phyloP scores from a whole-genome alignment of 805 yeast species.

The Sugiyamaella boreocaroliniensis region DNA sequence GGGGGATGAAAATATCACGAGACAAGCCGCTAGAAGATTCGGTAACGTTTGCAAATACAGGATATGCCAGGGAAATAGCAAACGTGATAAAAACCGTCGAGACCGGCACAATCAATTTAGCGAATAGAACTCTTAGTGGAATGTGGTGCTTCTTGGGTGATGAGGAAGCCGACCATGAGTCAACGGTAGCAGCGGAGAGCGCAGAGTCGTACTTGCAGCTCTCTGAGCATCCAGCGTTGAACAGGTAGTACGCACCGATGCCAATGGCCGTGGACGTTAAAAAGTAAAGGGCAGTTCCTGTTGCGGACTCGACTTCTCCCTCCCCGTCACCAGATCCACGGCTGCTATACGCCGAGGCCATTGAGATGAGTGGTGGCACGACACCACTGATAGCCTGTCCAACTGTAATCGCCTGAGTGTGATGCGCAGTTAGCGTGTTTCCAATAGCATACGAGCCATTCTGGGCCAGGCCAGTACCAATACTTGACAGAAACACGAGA shows the following conservation, averaged over 20 bases:
- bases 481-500: constrained; percentile 56
- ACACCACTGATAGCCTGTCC: constrained; percentile 96
- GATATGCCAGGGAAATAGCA: constrained; percentile 69
- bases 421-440: constrained; percentile 64
- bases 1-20: constrained; percentile 51
- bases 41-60: constrained; percentile 78
- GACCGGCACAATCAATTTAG: constrained; percentile 56
- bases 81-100: constrained; percentile 68
- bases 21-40: constrained; percentile 41
- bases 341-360: constrained; percentile 39
- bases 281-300: constrained; percentile 35
- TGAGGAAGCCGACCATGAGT: not conserved
- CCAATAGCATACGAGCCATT: constrained; percentile 87
- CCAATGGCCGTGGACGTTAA: constrained; percentile 47
- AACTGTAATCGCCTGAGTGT: constrained; percentile 85
- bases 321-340: constrained; percentile 2
- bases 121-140: constrained; percentile 55
- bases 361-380: constrained; percentile 69
- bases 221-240: constrained; percentile 19
- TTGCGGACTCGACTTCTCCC: constrained; percentile 5
- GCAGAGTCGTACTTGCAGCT: not conserved
- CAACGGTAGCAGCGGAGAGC: constrained; percentile 9
- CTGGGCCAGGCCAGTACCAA: constrained; percentile 78
- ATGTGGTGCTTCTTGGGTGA: constrained; percentile 34
- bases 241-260: constrained; percentile 36